Percentiles rank a stretch among this genome's conserved stretches.
phyloP scores from a whole-genome alignment of 306 rosid genomes.

The Vigna unguiculata region DNA sequence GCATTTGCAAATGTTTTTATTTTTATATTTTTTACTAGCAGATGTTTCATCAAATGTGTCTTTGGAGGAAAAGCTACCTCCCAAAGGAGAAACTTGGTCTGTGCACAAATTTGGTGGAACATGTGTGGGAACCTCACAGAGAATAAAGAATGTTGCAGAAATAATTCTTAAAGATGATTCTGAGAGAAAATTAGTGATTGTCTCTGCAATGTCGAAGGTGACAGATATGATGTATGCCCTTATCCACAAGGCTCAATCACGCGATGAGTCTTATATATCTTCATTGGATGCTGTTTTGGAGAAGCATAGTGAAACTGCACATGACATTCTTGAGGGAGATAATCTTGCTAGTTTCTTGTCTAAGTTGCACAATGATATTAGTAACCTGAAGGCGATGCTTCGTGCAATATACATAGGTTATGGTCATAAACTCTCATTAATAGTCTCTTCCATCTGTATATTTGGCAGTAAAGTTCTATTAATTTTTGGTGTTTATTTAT shows the following conservation, averaged over 20 bases:
- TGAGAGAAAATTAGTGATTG: conserved; percentile 84
- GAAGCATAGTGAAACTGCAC: conserved; percentile 83
- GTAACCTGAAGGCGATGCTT: conserved; percentile 93
- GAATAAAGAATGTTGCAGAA: conserved; percentile 84
- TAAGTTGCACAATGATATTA: conserved; percentile 70
- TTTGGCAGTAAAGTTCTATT: not conserved
- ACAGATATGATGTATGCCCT: conserved; percentile 99
- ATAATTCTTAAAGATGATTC: conserved; percentile 78
- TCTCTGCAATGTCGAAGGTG: conserved; percentile 97
- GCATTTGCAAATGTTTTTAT: not conserved
- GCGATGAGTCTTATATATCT: conserved; percentile 80
- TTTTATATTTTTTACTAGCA: conserved; percentile 30
- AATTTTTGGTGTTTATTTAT: conserved; percentile 10
- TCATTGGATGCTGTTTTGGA: conserved; percentile 81
- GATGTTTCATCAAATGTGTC: conserved; percentile 56
- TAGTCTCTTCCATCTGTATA: not conserved
- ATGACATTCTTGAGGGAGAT: conserved; percentile 83
- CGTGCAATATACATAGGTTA: conserved; percentile 95
- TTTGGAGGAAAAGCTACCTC: conserved; percentile 63
- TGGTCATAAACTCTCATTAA: conserved; percentile 24
- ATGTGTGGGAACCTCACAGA: conserved; percentile 84
- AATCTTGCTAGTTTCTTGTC: conserved; percentile 77
- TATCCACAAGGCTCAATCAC: conserved; percentile 85
- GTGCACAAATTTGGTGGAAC: conserved; percentile 99
- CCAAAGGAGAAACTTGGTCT: conserved; percentile 88